phyloP scores from a whole-genome alignment of 139 green algal genomes.

The Coelastrella sp. region DNA sequence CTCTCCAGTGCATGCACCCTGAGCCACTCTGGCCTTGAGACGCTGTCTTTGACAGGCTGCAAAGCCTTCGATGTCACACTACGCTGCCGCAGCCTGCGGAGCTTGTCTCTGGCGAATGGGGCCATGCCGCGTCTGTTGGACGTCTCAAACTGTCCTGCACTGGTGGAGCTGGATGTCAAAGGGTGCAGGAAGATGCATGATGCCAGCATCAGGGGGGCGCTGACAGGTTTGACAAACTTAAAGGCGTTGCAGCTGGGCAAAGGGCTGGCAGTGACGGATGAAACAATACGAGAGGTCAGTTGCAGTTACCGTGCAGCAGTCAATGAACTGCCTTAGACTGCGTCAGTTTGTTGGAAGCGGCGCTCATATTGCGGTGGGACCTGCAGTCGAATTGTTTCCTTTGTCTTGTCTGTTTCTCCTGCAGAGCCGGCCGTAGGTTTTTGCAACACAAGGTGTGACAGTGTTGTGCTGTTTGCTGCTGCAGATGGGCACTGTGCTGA shows the following conservation, averaged over 20 bases:
- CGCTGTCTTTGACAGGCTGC: neutral
- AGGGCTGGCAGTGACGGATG: conserved; percentile 37
- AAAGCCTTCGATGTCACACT: neutral
- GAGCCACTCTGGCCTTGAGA: neutral
- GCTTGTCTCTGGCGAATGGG: neutral
- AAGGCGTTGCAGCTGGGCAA: neutral
- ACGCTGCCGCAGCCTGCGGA: neutral
- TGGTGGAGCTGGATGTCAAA: neutral
- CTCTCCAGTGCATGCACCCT: neutral
- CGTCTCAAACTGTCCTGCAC: conserved; percentile 7
- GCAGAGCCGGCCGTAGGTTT: neutral
- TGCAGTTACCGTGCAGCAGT: too few species aligned
- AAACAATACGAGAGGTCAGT: conserved; percentile 41
- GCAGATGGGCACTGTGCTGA: conserved; percentile 25
- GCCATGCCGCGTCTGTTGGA: neutral
- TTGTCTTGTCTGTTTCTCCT: too few species aligned
- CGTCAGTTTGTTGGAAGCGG: too few species aligned
- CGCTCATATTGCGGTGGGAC: too few species aligned
- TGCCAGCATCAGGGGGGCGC: neutral
- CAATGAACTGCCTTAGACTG: too few species aligned
- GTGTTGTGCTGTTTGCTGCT: neutral
- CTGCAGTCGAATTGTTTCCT: too few species aligned
- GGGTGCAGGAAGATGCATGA: conserved; percentile 40
- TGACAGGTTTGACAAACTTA: conserved; percentile 4
- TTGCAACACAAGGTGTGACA: neutral